These are phyloP conservation scores for Trapa incisa DNA, from an alignment of 345 rosid genomes.

Conservation along the genomic window DNA sequence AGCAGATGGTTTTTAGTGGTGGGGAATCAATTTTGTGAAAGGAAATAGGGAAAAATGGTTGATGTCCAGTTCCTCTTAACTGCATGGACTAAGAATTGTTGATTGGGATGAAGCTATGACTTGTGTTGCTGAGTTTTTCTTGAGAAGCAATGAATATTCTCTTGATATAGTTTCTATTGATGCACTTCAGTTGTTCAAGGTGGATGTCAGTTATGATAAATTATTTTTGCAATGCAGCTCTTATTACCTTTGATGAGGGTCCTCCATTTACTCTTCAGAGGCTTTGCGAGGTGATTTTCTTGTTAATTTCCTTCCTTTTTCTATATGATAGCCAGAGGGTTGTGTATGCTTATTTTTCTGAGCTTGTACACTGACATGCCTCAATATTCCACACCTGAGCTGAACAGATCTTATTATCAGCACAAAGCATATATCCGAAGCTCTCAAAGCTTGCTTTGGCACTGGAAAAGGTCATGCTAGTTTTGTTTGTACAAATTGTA, in stretches of 20 bases:
- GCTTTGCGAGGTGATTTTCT: slow-evolving; percentile 61
- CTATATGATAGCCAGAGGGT: background rate
- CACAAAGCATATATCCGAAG: slow-evolving; percentile 66
- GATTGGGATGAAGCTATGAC: background rate
- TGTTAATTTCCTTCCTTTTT: background rate
- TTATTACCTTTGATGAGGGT: slow-evolving; percentile 60
- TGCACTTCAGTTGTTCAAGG: background rate
- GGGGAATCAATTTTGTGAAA: background rate
- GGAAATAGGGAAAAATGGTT: background rate
- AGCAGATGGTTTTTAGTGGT: background rate
- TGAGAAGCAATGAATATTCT: background rate
- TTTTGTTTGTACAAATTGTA: background rate
- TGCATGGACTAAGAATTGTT: background rate
- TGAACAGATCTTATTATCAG: slow-evolving; percentile 64
- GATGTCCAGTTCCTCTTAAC: background rate
- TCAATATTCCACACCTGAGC: background rate
- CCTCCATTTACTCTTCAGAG: slow-evolving; percentile 97
- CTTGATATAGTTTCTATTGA: background rate
- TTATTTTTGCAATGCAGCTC: slow-evolving; percentile 30
- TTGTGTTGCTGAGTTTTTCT: background rate
- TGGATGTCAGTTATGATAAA: background rate
- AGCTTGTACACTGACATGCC: too few species aligned
- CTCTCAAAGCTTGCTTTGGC: slow-evolving; percentile 92
- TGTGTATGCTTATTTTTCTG: background rate
- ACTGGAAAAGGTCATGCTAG: slow-evolving; percentile 56